A percentile compares a stretch with the other conserved stretches of the same genome.
These are phyloP conservation scores for Annulohypoxylon truncatum DNA, from an alignment of 2,329 filamentous ascomycete genomes.

Conservation along the genomic window DNA sequence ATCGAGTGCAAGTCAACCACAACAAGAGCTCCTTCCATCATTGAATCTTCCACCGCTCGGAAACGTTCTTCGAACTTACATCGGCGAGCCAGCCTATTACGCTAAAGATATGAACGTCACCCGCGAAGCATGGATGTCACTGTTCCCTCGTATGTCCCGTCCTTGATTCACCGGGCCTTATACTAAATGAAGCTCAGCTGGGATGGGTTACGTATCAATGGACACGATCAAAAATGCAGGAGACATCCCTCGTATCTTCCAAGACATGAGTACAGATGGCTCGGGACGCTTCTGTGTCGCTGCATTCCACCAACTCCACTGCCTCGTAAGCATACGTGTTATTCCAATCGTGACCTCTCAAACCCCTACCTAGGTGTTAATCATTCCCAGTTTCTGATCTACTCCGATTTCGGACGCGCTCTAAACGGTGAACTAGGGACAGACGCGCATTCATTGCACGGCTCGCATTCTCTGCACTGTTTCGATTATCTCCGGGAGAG, in stretches of 20 bases:
- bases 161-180: not conserved
- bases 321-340: slow-evolving; percentile 1
- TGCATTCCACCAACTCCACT: slow-evolving; percentile 9
- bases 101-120: not conserved
- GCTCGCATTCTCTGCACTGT: not conserved
- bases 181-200: not conserved
- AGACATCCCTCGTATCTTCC: not conserved
- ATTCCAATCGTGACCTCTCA: not conserved
- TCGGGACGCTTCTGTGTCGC: slow-evolving; percentile 1
- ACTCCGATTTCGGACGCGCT: not conserved
- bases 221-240: not conserved
- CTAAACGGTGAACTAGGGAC: not conserved
- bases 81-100: slow-evolving; percentile 4
- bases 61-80: slow-evolving; percentile 3
- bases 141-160: not conserved
- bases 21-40: not conserved
- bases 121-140: not conserved
- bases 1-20: not conserved
- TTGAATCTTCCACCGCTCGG: not conserved
- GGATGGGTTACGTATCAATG: slow-evolving; percentile 3
- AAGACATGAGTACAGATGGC: slow-evolving; percentile 3
- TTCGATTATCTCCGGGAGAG: slow-evolving; percentile 7
- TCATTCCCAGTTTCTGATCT: not conserved
- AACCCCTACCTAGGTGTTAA: not conserved
- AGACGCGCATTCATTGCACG: not conserved